Percentiles rank a stretch among this genome's conserved stretches.
Evolutionary conservation across 495 filamentous ascomycete species (phyloP).

Genomic region (Penicillium steckii): DNA sequence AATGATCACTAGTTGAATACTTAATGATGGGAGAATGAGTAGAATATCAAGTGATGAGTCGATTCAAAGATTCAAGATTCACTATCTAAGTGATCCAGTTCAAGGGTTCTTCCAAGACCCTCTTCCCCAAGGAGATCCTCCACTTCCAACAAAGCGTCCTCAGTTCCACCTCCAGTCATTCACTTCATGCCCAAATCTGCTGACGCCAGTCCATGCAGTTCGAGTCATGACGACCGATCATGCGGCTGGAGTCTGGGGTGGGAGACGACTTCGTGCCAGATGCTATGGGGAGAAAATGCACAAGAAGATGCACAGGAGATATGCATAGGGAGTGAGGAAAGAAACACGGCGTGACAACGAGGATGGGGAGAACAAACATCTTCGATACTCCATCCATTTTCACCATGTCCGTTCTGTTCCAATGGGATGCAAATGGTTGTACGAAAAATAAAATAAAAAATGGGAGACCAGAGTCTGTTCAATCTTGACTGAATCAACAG

Average conservation of each 20-base stretch:
- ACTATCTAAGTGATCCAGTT: too few species aligned
- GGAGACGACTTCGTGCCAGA: neutral
- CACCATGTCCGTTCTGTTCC: neutral
- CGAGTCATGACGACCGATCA: neutral
- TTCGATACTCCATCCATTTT: too few species aligned
- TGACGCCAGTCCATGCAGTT: neutral
- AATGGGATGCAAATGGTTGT: neutral
- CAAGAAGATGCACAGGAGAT: too few species aligned
- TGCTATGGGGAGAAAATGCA: too few species aligned
- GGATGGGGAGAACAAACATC: neutral
- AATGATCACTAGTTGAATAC: neutral
- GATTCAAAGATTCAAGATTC: too few species aligned
- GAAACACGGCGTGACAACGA: neutral
- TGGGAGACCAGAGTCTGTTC: conserved; percentile 11
- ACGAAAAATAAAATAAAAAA: conserved; percentile 5
- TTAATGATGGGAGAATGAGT: neutral
- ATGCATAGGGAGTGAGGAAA: neutral
- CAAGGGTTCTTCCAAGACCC: neutral
- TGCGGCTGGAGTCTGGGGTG: neutral
- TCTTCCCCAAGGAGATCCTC: too few species aligned
- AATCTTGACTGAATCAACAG: conserved; percentile 7
- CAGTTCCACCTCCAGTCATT: neutral
- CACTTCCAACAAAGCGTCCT: too few species aligned
- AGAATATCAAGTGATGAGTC: conserved; percentile 18
- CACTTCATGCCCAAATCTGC: neutral